phyloP scores from a whole-genome alignment of 805 yeast genomes.

The Candida succiphila region DNA sequence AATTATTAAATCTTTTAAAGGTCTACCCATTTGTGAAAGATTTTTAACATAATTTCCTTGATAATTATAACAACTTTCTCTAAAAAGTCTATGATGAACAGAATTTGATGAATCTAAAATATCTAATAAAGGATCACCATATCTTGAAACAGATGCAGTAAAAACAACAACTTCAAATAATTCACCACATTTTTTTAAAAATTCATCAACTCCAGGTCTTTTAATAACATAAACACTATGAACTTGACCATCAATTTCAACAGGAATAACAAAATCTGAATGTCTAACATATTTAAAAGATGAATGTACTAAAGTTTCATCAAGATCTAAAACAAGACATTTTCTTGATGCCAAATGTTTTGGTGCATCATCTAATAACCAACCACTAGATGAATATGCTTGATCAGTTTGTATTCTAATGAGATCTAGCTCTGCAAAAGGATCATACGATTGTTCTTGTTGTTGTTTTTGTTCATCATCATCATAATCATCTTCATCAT shows the following conservation, averaged over 20 bases:
- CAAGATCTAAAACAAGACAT: slow-evolving; percentile 85
- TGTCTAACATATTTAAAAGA: slow-evolving; percentile 85
- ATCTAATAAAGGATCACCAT: slow-evolving; percentile 92
- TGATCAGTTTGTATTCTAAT: slow-evolving; percentile 66
- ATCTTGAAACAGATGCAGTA: slow-evolving; percentile 91
- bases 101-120: slow-evolving; percentile 67
- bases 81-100: slow-evolving; percentile 84
- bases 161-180: slow-evolving; percentile 92
- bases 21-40: slow-evolving; percentile 89
- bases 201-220: slow-evolving; percentile 97
- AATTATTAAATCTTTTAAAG: slow-evolving; percentile 74
- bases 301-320: slow-evolving; percentile 94
- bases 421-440: slow-evolving; percentile 35
- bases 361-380: slow-evolving; percentile 50
- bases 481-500: slow-evolving; percentile 1
- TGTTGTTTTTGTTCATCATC: slow-evolving; percentile 14
- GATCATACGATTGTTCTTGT: no score
- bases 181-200: slow-evolving; percentile 72
- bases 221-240: slow-evolving; percentile 95
- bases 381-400: slow-evolving; percentile 53
- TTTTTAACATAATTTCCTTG: slow-evolving; percentile 95
- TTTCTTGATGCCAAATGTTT: slow-evolving; percentile 50
- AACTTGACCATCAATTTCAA: slow-evolving; percentile 84
- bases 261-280: slow-evolving; percentile 96
- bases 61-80: slow-evolving; percentile 89